Base-by-base conservation (phyloP, 2,329 filamentous ascomycete species). In the Trichophyton mentagrophytes region DNA sequence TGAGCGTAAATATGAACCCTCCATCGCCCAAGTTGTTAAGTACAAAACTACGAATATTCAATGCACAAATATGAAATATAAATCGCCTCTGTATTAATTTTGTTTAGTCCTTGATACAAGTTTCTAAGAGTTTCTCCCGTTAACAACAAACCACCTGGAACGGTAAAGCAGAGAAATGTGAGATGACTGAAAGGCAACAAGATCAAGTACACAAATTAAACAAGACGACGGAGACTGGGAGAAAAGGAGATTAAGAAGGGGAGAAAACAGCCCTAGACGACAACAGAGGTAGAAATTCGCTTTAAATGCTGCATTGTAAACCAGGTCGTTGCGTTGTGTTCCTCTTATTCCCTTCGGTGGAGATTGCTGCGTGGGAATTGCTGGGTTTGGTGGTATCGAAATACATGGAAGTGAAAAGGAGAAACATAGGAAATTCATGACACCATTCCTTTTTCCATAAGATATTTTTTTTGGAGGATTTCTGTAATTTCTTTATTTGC, bases 341-440 rank as follows among this genome's bases (percentile, higher is more conserved):
- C 27, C 8, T 25, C 17, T 25, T 15, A 42, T 13, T 38, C 9
- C 33, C 9, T 38, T 13, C 33, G 27, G 3, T 38, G 9, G 33
- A 13, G 9, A 13, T 38, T 38, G 33, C 11, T 38, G 33, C 33
- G 33, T 13, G 33, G 17, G 25, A 25, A 57, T 7, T 57, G 36
- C 27, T 22, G 40, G 33, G 38, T n/a, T n/a, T 11, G 33, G n/a
- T 40, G 33, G 55, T 57, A 57, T 57, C 55, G 36, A 57, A 22
- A 22, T 42, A 44, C 33, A 57, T 25, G 36, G 22, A 40, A 7
- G 33, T 42, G 42, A 7, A 42, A 33, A 22, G 40, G 17, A 30
- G 25, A 15, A 20, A 58, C 57, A 58, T 40, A 58, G 40, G 57
- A 59, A 38, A 59, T 51, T 59, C 57, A 59, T 59, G 27, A 59